Conservation (phyloP, 352 stramenopile species). For the Pythium rhizo-oryzae region DNA sequence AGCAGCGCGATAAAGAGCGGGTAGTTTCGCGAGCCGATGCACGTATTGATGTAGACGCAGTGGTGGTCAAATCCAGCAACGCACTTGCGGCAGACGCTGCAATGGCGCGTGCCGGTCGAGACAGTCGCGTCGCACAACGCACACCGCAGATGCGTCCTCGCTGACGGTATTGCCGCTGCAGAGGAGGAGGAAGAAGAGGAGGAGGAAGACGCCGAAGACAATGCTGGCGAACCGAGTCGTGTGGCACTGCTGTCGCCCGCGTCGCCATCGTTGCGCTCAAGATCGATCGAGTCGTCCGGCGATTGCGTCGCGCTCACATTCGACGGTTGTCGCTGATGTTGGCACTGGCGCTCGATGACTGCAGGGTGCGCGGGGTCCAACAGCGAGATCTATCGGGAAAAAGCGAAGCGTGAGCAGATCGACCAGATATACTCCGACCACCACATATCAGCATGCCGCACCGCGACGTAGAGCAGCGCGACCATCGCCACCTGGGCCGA, state of each 20-base stretch:
- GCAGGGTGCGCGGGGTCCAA: conserved; percentile 46
- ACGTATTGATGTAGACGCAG: conserved; percentile 95
- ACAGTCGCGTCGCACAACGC: conserved; percentile 48
- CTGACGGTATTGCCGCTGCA: not conserved
- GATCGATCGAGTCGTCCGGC: conserved; percentile 2
- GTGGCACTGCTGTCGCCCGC: not conserved
- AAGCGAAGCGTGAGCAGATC: not conserved
- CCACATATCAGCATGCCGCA: conserved; percentile 18
- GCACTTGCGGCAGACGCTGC: conserved; percentile 94
- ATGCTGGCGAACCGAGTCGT: conserved; percentile 1
- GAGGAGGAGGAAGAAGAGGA: conserved; percentile 12
- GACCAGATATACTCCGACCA: not conserved
- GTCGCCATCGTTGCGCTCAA: conserved; percentile 7
- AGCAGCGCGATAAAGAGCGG: conserved; percentile 61
- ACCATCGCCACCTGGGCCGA: conserved; percentile 46
- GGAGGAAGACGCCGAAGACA: conserved; percentile 9
- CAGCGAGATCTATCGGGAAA: conserved; percentile 47
- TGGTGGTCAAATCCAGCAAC: conserved; percentile 95
- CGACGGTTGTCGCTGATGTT: not conserved
- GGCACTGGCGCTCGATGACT: conserved; percentile 24
- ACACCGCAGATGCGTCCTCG: conserved; percentile 33
- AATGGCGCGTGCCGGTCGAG: conserved; percentile 70
- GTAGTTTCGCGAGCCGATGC: conserved; percentile 84
- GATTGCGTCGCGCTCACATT: conserved; percentile 19
- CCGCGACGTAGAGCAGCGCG: conserved; percentile 32